Evolutionary conservation across 1,284 basidiomycete species (phyloP).

Genomic region (Tilletia walkeri): DNA sequence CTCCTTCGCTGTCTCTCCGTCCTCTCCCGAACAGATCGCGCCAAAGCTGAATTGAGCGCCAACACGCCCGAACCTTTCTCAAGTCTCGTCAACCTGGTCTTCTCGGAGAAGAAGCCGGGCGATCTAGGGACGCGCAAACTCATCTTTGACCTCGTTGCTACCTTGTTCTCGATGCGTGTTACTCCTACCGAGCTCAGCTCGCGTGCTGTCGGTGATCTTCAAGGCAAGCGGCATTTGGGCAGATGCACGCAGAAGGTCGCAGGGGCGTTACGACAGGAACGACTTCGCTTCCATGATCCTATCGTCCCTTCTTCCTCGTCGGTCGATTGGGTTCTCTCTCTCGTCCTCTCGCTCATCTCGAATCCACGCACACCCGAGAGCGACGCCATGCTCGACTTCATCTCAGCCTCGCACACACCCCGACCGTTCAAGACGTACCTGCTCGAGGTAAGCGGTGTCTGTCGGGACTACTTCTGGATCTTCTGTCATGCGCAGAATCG

Average conservation of each 20-base stretch:
- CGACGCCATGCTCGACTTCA: conserved; percentile 66
- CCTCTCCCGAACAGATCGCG: conserved; percentile 73
- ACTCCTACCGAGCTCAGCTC: neutral
- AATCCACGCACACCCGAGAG: conserved; percentile 33
- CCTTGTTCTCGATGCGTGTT: conserved; percentile 32
- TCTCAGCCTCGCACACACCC: conserved; percentile 75
- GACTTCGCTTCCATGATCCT: neutral
- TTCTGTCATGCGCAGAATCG: conserved; percentile 94
- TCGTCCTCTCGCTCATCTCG: conserved; percentile 44
- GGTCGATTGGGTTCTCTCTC: conserved; percentile 23
- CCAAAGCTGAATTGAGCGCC: conserved; percentile 69
- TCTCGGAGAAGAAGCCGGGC: conserved; percentile 95
- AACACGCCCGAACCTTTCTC: conserved; percentile 81
- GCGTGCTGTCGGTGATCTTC: neutral
- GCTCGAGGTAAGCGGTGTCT: conserved; percentile 81
- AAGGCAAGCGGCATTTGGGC: neutral
- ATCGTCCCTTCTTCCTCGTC: neutral
- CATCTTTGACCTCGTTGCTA: conserved; percentile 76
- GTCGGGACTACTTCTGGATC: conserved; percentile 94
- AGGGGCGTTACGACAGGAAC: neutral
- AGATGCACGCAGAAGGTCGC: conserved; percentile 5
- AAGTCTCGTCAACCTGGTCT: conserved; percentile 77
- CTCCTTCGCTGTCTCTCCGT: conserved; percentile 90
- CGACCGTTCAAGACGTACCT: conserved; percentile 88
- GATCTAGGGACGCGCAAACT: conserved; percentile 84